Conservation (phyloP, 1,139 yeast genomes). For the Suhomyces taliae region DNA sequence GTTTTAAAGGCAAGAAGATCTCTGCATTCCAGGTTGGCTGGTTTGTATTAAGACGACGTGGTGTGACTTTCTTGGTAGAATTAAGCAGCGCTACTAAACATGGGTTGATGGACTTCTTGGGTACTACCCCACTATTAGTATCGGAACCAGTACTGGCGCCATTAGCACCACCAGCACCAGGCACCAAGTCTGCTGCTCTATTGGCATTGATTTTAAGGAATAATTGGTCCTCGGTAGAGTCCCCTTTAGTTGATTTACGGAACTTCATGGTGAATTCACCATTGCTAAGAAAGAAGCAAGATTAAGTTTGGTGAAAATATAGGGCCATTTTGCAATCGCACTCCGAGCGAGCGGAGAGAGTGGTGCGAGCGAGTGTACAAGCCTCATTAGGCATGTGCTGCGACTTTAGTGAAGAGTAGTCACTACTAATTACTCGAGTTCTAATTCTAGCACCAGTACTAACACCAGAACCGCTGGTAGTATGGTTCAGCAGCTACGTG, state of each 20-base stretch:
- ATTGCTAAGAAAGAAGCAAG: neutral
- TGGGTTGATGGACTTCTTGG: constrained; percentile 33
- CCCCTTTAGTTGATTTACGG: neutral
- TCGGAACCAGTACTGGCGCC: neutral
- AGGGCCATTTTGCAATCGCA: neutral
- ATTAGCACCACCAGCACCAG: neutral
- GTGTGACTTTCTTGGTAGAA: constrained; percentile 28
- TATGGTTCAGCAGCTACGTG: no score
- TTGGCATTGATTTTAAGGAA: constrained; percentile 35
- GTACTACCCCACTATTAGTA: neutral
- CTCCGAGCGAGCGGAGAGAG: no score
- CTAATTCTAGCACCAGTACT: no score
- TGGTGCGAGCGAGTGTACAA: no score
- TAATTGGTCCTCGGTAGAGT: constrained; percentile 14
- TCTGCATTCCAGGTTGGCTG: constrained; percentile 50
- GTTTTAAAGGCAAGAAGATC: constrained; percentile 31
- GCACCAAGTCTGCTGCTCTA: constrained; percentile 42
- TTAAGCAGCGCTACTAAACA: constrained; percentile 38
- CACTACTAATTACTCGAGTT: no score
- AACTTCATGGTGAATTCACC: constrained; percentile 7
- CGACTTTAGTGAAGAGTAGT: no score
- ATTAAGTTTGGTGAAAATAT: neutral
- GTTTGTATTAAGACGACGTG: constrained; percentile 36
- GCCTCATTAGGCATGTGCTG: no score
- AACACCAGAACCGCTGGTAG: no score